Evolutionary conservation across 176 grass and related monocot genomes (phyloP), one percentile per base, ranked within the genome.

Genomic region (Poa pratensis): DNA sequence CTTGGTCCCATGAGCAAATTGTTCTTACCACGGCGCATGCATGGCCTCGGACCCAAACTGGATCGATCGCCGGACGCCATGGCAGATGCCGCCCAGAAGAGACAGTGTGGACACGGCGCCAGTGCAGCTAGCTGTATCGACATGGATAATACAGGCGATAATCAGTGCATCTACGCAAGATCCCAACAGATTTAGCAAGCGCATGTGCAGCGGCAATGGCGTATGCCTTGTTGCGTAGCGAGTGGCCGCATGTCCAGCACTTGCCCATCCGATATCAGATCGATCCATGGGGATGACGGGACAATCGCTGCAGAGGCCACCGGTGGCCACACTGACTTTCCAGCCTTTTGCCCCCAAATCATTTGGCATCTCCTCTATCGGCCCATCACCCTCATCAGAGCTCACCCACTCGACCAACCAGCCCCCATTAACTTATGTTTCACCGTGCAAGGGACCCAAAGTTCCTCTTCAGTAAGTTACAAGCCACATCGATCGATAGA

Each of bases 331-430:
- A 59, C 62, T 79, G 17, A 23, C 54, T 18, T 86, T 52, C 60
- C 80, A 86, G 84, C 80, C 75, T 87, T 87, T 77, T 78, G 80
- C 66, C n/a, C 58, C 80, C 55, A 6, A 76, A 84, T 90, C 80
- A 90, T 87, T 90, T 64, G 66, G 5, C 88, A 72, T 66, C 83
- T 77, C 77, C 4, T 35, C 65, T 48, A 24, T 16, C 26, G 0
- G 61, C 61, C 61, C 61, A 64, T 71, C 20, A 71, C 34, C 34
- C 34, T 4, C 5, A 2, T 4, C 34, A 35, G 34, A 35, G n/a
- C 4, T 51, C 45, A 10, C 45, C 40, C 23, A 35, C 60, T 20
- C 78, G 32, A 15, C 22, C 49, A 54, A 73, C 74, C 14, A 50
- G 73, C 69, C 69, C 54, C 75, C 89, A 83, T 80, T 45, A 90